Percentiles rank a stretch among this genome's conserved stretches.
These are phyloP conservation scores for Pseudopyricularia cyperi DNA, from an alignment of 2,329 filamentous ascomycete genomes.

Conservation along the genomic window DNA sequence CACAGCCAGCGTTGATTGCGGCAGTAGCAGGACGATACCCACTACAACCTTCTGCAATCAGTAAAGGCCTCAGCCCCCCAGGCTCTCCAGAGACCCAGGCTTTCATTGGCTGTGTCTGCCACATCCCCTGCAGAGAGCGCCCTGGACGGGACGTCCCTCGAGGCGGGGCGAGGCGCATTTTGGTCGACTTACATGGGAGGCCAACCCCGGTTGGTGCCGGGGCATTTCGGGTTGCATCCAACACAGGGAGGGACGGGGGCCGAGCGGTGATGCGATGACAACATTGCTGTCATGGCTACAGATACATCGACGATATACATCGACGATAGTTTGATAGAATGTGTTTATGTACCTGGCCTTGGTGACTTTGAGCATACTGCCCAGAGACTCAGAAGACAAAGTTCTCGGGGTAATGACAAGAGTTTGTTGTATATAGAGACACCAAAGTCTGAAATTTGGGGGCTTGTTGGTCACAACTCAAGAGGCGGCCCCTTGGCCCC, in stretches of 20 bases:
- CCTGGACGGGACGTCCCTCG: not conserved
- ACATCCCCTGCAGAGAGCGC: not conserved
- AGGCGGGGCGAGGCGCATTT: not conserved
- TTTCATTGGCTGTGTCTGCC: not conserved
- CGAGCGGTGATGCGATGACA: too few species aligned
- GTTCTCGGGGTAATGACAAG: not conserved
- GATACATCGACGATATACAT: too few species aligned
- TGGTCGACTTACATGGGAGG: not conserved
- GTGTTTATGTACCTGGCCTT: too few species aligned
- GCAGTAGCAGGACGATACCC: not conserved
- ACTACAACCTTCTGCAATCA: too few species aligned
- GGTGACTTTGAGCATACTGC: too few species aligned
- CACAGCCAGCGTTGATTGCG: not conserved
- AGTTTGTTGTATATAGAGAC: not conserved
- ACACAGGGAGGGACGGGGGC: too few species aligned
- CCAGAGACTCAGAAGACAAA: too few species aligned
- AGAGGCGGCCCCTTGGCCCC: not conserved
- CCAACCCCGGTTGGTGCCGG: too few species aligned
- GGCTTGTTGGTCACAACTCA: not conserved
- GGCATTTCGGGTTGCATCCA: too few species aligned
- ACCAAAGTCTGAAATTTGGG: not conserved
- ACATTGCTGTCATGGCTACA: too few species aligned
- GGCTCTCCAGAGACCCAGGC: not conserved
- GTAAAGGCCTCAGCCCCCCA: too few species aligned
- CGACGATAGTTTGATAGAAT: too few species aligned